A percentile compares a stretch with the other conserved stretches of the same genome.
Conservation (phyloP, 257 asterid genomes). For the Lithospermum erythrorhizon region DNA sequence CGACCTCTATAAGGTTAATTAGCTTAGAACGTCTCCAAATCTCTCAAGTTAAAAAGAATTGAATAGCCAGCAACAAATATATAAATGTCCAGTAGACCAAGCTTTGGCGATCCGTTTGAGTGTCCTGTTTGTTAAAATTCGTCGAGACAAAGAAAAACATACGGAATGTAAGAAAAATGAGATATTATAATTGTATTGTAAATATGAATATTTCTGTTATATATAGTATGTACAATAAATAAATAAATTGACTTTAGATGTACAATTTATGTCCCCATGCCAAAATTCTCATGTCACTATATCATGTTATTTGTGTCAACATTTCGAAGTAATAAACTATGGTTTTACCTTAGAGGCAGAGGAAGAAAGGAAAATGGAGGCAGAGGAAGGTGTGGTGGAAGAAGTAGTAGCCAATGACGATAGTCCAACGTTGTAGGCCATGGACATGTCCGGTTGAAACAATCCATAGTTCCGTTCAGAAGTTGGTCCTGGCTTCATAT, state of each 20-base stretch:
- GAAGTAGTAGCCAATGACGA: slow-evolving; percentile 25
- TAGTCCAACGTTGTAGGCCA: slow-evolving; percentile 45
- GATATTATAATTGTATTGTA: no score
- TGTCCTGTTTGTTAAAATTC: slow-evolving; percentile 31
- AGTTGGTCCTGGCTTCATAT: slow-evolving; percentile 40
- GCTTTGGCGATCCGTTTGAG: slow-evolving; percentile 21
- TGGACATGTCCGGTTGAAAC: slow-evolving; percentile 39
- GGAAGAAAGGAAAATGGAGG: slow-evolving; percentile 17
- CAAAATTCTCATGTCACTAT: no score
- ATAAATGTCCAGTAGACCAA: slow-evolving; percentile 24
- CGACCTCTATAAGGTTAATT: background rate
- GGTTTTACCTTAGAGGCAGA: slow-evolving; percentile 40
- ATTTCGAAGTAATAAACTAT: background rate
- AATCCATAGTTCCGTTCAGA: slow-evolving; percentile 59
- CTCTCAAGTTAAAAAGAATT: slow-evolving; percentile 1
- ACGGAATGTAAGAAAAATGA: background rate
- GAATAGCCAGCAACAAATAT: slow-evolving; percentile 32
- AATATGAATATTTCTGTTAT: no score
- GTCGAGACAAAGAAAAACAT: background rate
- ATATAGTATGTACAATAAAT: no score
- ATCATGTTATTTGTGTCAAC: no score
- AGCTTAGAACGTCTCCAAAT: background rate
- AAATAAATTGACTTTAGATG: no score
- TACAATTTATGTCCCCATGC: no score
- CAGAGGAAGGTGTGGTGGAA: slow-evolving; percentile 24